Conservation (phyloP, 805 yeast species). For the Ogataea siamensis region DNA sequence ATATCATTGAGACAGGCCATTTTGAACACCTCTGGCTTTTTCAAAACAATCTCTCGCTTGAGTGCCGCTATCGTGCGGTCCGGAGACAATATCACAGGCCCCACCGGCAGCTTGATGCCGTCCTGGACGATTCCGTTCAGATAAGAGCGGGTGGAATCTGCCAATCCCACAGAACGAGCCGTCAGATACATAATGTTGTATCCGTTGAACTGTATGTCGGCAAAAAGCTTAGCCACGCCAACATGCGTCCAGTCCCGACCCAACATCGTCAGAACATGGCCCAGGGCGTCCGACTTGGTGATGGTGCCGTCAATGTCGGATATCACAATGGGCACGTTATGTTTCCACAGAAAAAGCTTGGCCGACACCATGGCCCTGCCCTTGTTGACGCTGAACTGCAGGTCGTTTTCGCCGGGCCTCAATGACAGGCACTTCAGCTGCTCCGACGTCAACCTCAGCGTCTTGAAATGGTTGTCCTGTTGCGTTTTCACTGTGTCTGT, state of each 20-base stretch:
- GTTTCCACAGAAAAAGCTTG: slow-evolving; percentile 78
- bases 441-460: slow-evolving; percentile 86
- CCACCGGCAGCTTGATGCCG: slow-evolving; percentile 70
- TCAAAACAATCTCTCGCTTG: slow-evolving; percentile 84
- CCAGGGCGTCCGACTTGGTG: slow-evolving; percentile 95
- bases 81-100: slow-evolving; percentile 94
- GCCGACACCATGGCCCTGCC: slow-evolving; percentile 78
- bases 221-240: slow-evolving; percentile 89
- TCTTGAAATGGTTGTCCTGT: slow-evolving; percentile 60
- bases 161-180: slow-evolving; percentile 93
- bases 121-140: slow-evolving; percentile 75
- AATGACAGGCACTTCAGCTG: slow-evolving; percentile 74
- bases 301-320: slow-evolving; percentile 98
- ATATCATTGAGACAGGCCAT: slow-evolving; percentile 95
- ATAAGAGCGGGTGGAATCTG: slow-evolving; percentile 87
- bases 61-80: slow-evolving; percentile 96
- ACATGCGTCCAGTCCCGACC: slow-evolving; percentile 98
- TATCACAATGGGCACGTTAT: slow-evolving; percentile 84
- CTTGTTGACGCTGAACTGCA: slow-evolving; percentile 75
- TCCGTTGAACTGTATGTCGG: slow-evolving; percentile 84
- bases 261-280: slow-evolving; percentile 88
- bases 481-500: slow-evolving; percentile 24
- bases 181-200: slow-evolving; percentile 92
- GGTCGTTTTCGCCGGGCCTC: slow-evolving; percentile 73
- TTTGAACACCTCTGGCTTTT: slow-evolving; percentile 97